Conservation (phyloP, 495 filamentous ascomycete species). For the Pyronema omphalodes region DNA sequence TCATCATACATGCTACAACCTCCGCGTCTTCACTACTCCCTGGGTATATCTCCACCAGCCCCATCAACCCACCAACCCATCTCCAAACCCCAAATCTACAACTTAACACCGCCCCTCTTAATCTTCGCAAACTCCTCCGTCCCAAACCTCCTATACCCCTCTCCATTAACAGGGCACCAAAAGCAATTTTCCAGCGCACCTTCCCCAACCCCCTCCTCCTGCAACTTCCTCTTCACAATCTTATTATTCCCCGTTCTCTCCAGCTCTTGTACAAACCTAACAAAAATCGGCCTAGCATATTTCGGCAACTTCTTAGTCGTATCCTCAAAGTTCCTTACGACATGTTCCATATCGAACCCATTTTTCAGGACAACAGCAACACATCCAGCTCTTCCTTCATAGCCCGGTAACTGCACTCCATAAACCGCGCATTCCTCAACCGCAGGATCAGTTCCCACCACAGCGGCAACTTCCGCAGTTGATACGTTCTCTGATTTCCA, state of each 20-base stretch:
- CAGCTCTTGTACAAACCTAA: slow-evolving; percentile 44
- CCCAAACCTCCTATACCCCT: slow-evolving; percentile 49
- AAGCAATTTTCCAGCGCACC: slow-evolving; percentile 39
- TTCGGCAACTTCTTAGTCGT: slow-evolving; percentile 45
- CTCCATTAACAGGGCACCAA: slow-evolving; percentile 37
- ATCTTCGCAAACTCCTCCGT: slow-evolving; percentile 49
- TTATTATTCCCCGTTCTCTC: slow-evolving; percentile 72
- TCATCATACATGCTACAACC: background rate
- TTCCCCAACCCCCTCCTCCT: slow-evolving; percentile 41
- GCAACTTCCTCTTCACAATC: slow-evolving; percentile 55
- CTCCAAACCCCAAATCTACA: slow-evolving; percentile 28
- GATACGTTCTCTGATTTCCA: slow-evolving; percentile 94
- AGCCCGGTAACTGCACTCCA: slow-evolving; percentile 60
- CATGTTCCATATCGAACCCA: slow-evolving; percentile 18
- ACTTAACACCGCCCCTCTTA: slow-evolving; percentile 46
- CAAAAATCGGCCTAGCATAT: slow-evolving; percentile 62
- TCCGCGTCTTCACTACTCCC: background rate
- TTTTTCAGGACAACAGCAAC: slow-evolving; percentile 39
- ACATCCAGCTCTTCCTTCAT: slow-evolving; percentile 78
- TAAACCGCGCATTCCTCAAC: slow-evolving; percentile 77
- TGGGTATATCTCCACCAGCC: background rate
- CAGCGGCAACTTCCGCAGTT: slow-evolving; percentile 64
- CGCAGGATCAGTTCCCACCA: slow-evolving; percentile 45
- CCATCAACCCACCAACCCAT: background rate
- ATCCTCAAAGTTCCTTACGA: slow-evolving; percentile 35